Conservation (phyloP, 306 rosid species). For the Trifolium fragiferum region DNA sequence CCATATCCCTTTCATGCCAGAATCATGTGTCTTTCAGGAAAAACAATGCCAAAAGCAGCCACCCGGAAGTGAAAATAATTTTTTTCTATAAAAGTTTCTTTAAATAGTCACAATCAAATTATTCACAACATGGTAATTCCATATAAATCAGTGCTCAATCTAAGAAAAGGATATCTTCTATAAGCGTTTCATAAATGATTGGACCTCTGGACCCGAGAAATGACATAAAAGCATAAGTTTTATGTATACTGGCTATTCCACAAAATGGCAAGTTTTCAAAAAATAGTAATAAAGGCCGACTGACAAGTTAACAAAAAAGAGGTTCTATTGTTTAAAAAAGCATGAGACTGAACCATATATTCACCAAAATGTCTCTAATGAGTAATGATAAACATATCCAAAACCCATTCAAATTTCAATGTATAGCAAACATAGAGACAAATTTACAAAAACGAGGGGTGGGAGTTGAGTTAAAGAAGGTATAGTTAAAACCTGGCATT, state of each 20-base stretch:
- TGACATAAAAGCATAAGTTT: neutral
- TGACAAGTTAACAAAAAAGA: conserved; percentile 13
- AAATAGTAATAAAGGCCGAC: neutral
- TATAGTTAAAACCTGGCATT: conserved; percentile 57
- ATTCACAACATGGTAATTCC: conserved; percentile 10
- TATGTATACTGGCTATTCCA: neutral
- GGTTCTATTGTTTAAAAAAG: conserved; percentile 27
- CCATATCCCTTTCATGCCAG: conserved; percentile 30
- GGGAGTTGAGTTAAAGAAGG: conserved; percentile 23
- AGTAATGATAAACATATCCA: conserved; percentile 15
- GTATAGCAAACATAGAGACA: conserved; percentile 15
- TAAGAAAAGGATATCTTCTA: conserved; percentile 9
- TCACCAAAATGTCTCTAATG: conserved; percentile 32
- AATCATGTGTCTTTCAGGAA: neutral
- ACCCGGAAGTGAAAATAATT: neutral
- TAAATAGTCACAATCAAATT: neutral
- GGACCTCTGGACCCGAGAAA: conserved; percentile 10
- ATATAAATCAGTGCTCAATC: conserved; percentile 21
- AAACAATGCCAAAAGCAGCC: conserved; percentile 30
- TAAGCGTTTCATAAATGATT: conserved; percentile 2
- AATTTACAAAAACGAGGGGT: neutral
- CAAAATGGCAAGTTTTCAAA: conserved; percentile 21
- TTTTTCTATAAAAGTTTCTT: neutral
- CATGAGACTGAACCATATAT: conserved; percentile 31
- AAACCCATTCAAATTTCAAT: conserved; percentile 22